Conservation (phyloP, 2,329 filamentous ascomycete species). For the Fusarium sp. region DNA sequence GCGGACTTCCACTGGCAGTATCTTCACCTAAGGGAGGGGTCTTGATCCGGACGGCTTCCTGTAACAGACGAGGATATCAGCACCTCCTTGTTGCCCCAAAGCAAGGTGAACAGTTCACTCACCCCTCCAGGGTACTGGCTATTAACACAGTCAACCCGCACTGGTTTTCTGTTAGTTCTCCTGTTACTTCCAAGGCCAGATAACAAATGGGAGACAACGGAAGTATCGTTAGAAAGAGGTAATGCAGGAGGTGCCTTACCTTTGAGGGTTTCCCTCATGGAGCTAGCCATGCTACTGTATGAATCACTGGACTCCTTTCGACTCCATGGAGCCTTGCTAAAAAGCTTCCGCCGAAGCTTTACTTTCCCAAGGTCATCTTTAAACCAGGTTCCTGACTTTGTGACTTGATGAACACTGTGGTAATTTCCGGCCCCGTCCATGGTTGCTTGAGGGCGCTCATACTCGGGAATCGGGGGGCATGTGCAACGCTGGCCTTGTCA, state of each 20-base stretch:
- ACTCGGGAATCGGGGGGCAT: conserved; percentile 34
- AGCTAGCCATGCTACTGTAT: conserved; percentile 55
- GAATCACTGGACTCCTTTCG: conserved; percentile 55
- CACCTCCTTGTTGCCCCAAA: not conserved
- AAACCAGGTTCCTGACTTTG: conserved; percentile 44
- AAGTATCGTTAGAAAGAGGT: conserved; percentile 35
- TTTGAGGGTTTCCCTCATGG: conserved; percentile 54
- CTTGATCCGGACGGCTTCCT: conserved; percentile 63
- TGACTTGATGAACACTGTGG: conserved; percentile 30
- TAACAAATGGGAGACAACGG: conserved; percentile 17
- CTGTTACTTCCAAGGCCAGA: not conserved
- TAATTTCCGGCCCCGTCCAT: conserved; percentile 29
- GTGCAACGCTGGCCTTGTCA: conserved; percentile 19
- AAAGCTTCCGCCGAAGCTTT: conserved; percentile 52
- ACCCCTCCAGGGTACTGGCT: conserved; percentile 52
- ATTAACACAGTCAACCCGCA: conserved; percentile 4
- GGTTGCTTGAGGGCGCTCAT: conserved; percentile 7
- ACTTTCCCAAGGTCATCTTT: conserved; percentile 47
- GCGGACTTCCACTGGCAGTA: conserved; percentile 51
- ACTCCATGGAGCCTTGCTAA: conserved; percentile 56
- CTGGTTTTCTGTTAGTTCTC: conserved; percentile 22
- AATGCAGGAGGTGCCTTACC: conserved; percentile 50
- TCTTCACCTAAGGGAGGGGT: conserved; percentile 59
- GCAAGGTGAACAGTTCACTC: conserved; percentile 19
- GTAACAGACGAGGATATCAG: conserved; percentile 16